A percentile compares a stretch with the other conserved stretches of the same genome.
These are phyloP conservation scores for Scytalidium sp. DNA, from an alignment of 2,329 filamentous ascomycete species.

Conservation along the genomic window DNA sequence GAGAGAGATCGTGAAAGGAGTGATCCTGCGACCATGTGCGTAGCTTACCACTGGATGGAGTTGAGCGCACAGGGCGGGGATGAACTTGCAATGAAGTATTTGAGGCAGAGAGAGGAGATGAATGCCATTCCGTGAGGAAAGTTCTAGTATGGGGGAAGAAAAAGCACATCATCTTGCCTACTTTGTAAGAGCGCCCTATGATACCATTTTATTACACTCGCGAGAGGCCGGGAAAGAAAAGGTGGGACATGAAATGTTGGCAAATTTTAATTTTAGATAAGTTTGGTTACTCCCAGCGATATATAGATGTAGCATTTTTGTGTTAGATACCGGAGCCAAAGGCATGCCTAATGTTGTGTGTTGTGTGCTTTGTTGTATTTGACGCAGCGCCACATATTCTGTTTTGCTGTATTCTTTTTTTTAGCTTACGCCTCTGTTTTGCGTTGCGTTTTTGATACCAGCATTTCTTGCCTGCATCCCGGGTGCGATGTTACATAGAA, in stretches of 20 bases:
- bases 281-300: background rate
- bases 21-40: slow-evolving; percentile 86
- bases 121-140: slow-evolving; percentile 24
- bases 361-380: background rate
- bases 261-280: background rate
- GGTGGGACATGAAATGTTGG: background rate
- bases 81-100: slow-evolving; percentile 75
- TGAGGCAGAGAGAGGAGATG: slow-evolving; percentile 56
- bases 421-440: too few species aligned
- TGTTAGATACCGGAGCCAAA: too few species aligned
- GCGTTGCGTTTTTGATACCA: too few species aligned
- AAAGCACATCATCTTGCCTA: background rate
- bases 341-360: too few species aligned
- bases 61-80: slow-evolving; percentile 83
- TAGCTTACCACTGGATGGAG: slow-evolving; percentile 98
- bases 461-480: too few species aligned
- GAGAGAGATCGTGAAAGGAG: slow-evolving; percentile 62
- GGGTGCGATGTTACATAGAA: too few species aligned
- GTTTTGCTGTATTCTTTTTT: too few species aligned
- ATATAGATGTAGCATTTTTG: background rate
- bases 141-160: background rate
- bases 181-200: background rate
- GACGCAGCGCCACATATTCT: too few species aligned
- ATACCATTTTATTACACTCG: background rate
- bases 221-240: background rate